A percentile compares a stretch with the other conserved stretches of the same genome.
phyloP scores from a whole-genome alignment of 179 eudicot species.

The Silene noctiflora region DNA sequence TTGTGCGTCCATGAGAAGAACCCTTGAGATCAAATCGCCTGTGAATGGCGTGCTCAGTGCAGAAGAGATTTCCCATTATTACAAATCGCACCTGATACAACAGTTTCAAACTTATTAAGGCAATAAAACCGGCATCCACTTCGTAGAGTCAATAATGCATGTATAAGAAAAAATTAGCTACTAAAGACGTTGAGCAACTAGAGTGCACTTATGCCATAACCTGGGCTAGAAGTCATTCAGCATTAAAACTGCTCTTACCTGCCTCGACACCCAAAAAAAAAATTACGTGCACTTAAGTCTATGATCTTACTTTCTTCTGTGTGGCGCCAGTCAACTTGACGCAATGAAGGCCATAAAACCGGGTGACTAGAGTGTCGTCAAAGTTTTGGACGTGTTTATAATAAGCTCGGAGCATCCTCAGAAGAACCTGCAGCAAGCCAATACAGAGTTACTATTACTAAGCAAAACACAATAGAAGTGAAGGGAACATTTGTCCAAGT shows the following conservation, averaged over 20 bases:
- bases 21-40: slow-evolving; percentile 94
- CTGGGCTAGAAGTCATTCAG: neutral
- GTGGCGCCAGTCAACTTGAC: slow-evolving; percentile 76
- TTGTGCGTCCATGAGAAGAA: slow-evolving; percentile 85
- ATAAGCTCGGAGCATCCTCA: slow-evolving; percentile 91
- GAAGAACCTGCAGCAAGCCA: slow-evolving; percentile 55
- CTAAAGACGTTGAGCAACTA: too few species aligned
- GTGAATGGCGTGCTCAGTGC: slow-evolving; percentile 71
- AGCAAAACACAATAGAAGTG: neutral
- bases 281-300: neutral
- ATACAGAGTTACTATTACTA: neutral
- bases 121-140: slow-evolving; percentile 1
- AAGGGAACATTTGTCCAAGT: neutral
- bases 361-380: slow-evolving; percentile 79
- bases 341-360: slow-evolving; percentile 90
- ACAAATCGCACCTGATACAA: slow-evolving; percentile 78
- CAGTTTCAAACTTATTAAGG: neutral
- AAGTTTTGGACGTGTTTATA: slow-evolving; percentile 72
- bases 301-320: slow-evolving; percentile 70
- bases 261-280: neutral
- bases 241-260: neutral
- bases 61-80: slow-evolving; percentile 90
- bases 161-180: neutral
- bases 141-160: slow-evolving; percentile 2
- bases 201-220: neutral